phyloP scores from a whole-genome alignment of 768 basidiomycete genomes.

The Trametes gibbosa region DNA sequence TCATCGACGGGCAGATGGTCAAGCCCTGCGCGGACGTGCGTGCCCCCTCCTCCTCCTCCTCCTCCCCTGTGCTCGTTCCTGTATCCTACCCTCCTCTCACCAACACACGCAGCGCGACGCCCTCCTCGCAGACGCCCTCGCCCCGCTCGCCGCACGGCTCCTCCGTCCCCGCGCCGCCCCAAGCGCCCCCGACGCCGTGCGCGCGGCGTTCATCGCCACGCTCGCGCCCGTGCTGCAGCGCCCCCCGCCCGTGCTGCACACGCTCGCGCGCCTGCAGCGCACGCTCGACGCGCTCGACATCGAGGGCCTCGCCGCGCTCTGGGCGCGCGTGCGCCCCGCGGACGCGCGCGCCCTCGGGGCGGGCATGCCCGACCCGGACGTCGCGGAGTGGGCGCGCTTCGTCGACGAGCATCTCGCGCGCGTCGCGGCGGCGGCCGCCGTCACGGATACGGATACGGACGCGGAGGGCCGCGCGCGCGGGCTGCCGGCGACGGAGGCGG shows the following conservation, averaged over 20 bases:
- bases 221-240: slow-evolving; percentile 51
- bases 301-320: slow-evolving; percentile 58
- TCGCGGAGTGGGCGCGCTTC: slow-evolving; percentile 67
- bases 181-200: slow-evolving; percentile 29
- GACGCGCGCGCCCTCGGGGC: slow-evolving; percentile 14
- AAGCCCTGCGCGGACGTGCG: slow-evolving; percentile 45
- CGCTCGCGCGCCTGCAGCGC: slow-evolving; percentile 62
- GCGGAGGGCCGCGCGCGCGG: slow-evolving; percentile 11
- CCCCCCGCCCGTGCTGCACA: slow-evolving; percentile 49
- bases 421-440: slow-evolving; percentile 35
- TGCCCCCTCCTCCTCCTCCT: no score
- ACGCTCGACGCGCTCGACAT: slow-evolving; percentile 82
- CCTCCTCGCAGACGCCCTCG: slow-evolving; percentile 11
- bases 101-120: no score
- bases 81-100: no score
- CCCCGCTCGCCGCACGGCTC: slow-evolving; percentile 23
- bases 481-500: slow-evolving; percentile 21
- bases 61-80: no score
- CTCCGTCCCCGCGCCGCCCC: neutral
- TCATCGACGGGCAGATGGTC: slow-evolving; percentile 61
- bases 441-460: no score
- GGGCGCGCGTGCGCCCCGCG: slow-evolving; percentile 15
- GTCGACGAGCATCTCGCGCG: slow-evolving; percentile 48
- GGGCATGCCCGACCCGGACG: slow-evolving; percentile 46
- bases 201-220: slow-evolving; percentile 49